Percentiles rank a stretch among this genome's conserved stretches.
These are phyloP conservation scores for Dillenia suffruticosa DNA, from an alignment of 164 flowering plant species.

Conservation along the genomic window DNA sequence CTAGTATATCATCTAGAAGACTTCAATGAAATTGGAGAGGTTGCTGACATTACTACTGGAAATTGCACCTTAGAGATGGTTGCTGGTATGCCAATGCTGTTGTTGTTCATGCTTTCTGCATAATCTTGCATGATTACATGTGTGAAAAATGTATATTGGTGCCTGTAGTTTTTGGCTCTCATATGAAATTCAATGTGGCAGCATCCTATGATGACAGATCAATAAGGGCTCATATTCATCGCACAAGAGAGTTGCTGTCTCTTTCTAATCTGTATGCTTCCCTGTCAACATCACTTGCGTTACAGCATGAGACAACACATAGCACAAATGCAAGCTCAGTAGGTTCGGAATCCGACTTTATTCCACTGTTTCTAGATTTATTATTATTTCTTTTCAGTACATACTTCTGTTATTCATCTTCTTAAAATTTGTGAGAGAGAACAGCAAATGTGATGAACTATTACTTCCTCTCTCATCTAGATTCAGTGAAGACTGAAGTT, in stretches of 20 bases:
- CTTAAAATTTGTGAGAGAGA: too few species aligned
- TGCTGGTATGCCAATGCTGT: constrained; percentile 49
- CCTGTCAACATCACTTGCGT: constrained; percentile 82
- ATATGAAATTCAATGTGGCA: constrained; percentile 28
- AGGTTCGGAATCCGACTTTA: constrained; percentile 22
- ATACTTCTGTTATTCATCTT: neutral
- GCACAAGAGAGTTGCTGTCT: constrained; percentile 85
- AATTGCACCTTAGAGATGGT: constrained; percentile 94
- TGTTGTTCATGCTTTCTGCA: neutral
- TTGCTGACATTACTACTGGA: constrained; percentile 88
- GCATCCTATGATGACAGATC: constrained; percentile 96
- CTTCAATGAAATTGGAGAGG: constrained; percentile 92
- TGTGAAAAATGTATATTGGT: neutral
- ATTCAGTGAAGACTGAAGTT: constrained; percentile 51
- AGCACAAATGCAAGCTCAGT: constrained; percentile 36
- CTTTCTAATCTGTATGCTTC: constrained; percentile 81
- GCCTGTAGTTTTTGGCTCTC: constrained; percentile 6
- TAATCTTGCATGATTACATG: too few species aligned
- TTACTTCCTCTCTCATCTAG: constrained; percentile 24
- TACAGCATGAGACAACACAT: constrained; percentile 68
- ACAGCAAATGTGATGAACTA: constrained; percentile 3
- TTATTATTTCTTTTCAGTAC: neutral
- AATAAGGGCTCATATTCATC: constrained; percentile 87
- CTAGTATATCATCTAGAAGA: constrained; percentile 80
- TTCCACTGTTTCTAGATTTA: neutral